Percentiles rank a stretch among this genome's conserved stretches.
phyloP scores from a whole-genome alignment of 2,329 filamentous ascomycete species.

The Rutstroemia sp. region DNA sequence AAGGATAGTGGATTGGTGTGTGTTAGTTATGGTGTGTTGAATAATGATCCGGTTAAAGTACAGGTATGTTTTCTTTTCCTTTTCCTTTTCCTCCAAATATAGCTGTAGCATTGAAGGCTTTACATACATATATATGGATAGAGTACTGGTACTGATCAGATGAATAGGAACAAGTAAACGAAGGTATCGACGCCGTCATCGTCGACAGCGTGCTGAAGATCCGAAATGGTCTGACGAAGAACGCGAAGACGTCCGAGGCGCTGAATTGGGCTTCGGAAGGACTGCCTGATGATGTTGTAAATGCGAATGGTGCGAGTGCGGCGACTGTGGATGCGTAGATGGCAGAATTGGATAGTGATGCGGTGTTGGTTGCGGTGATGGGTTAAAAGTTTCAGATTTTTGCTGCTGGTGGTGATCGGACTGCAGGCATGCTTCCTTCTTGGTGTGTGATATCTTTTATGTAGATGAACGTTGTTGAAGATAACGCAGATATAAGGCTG shows the following conservation, averaged over 20 bases:
- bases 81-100: too few relatives aligned
- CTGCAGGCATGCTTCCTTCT: too few relatives aligned
- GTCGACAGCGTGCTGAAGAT: constrained; percentile 93
- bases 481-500: too few relatives aligned
- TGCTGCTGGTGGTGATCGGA: too few relatives aligned
- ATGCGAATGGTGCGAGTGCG: not conserved
- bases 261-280: not conserved
- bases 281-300: not conserved
- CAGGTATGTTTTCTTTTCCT: constrained; percentile 51
- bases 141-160: constrained; percentile 6
- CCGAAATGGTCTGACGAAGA: constrained; percentile 63
- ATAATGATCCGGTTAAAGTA: constrained; percentile 81
- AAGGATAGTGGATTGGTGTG: constrained; percentile 93
- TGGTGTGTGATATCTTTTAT: too few relatives aligned
- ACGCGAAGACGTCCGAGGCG: constrained; percentile 13
- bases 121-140: not conserved
- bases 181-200: constrained; percentile 96
- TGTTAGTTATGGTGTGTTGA: constrained; percentile 85
- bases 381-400: too few relatives aligned
- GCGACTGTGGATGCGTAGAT: not conserved
- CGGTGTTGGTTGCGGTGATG: too few relatives aligned
- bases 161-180: constrained; percentile 64
- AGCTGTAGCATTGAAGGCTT: too few relatives aligned
- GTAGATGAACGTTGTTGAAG: too few relatives aligned
- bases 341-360: too few relatives aligned